Conservation (phyloP, 116 monocot genomes). For the Papilionanthe hybrid region DNA sequence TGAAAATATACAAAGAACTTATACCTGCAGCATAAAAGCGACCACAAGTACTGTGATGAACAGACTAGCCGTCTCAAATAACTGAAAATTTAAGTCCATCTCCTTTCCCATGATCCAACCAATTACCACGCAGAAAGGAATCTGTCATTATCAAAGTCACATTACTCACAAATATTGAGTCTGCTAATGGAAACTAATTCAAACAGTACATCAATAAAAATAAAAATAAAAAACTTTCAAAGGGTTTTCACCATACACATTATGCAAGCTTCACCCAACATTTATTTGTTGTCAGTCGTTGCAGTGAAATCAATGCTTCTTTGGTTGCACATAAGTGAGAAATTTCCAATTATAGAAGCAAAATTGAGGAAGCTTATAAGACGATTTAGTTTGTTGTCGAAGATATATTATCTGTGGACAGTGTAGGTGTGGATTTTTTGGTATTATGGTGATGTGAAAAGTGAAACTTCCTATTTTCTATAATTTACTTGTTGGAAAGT, state of each 20-base stretch:
- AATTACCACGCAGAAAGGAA: slow-evolving; percentile 41
- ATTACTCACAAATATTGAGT: not conserved
- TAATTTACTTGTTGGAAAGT: too few species aligned
- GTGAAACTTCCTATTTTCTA: too few species aligned
- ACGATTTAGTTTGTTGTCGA: too few species aligned
- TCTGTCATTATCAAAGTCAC: slow-evolving; percentile 20
- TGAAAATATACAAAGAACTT: not conserved
- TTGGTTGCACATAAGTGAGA: too few species aligned
- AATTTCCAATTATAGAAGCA: too few species aligned
- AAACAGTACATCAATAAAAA: not conserved
- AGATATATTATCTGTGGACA: too few species aligned
- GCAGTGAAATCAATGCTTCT: too few species aligned
- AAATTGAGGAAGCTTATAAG: too few species aligned
- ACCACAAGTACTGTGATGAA: slow-evolving; percentile 43
- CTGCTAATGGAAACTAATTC: not conserved
- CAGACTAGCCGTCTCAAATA: slow-evolving; percentile 46
- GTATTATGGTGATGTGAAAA: too few species aligned
- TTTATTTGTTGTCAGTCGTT: not conserved
- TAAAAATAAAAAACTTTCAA: not conserved
- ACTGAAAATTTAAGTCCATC: slow-evolving; percentile 46
- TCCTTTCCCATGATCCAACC: slow-evolving; percentile 39
- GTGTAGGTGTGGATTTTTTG: too few species aligned
- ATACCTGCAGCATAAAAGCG: slow-evolving; percentile 44
- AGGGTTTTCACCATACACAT: not conserved
- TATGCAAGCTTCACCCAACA: not conserved